Percentiles rank a stretch among this genome's conserved stretches.
Conservation (phyloP, 1,139 yeast species). For the Taphrina confusa region DNA sequence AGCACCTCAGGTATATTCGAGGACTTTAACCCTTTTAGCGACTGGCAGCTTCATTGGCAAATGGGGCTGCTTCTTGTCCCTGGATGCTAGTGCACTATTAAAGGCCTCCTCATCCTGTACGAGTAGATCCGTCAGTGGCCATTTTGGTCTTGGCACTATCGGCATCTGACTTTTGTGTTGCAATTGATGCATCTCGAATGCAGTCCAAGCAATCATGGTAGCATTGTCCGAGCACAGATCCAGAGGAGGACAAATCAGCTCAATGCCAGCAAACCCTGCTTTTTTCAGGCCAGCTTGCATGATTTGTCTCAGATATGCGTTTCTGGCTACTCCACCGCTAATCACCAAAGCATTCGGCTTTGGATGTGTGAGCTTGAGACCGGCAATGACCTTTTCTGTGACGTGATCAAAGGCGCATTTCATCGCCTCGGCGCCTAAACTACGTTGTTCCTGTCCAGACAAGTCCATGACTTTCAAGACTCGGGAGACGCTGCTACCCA, state of each 20-base stretch:
- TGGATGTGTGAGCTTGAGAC: neutral
- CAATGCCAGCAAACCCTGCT: conserved; percentile 5
- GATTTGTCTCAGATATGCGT: conserved; percentile 34
- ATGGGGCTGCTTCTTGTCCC: conserved; percentile 23
- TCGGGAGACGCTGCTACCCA: conserved; percentile 31
- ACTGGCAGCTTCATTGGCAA: conserved; percentile 11
- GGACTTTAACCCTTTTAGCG: neutral
- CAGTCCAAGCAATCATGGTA: conserved; percentile 97
- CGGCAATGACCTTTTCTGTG: conserved; percentile 22
- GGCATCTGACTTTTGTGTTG: conserved; percentile 1
- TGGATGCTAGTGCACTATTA: neutral
- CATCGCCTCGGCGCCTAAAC: conserved; percentile 36
- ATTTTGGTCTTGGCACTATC: conserved; percentile 28
- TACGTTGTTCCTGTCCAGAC: conserved; percentile 19
- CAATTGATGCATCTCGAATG: conserved; percentile 61
- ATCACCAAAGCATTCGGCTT: conserved; percentile 31
- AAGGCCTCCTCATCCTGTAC: conserved; percentile 14
- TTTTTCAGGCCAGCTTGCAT: conserved; percentile 11
- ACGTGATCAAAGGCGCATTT: conserved; percentile 37
- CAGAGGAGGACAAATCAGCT: conserved; percentile 60
- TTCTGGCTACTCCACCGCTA: conserved; percentile 39
- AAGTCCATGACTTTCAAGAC: conserved; percentile 11
- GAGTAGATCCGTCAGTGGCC: conserved; percentile 29
- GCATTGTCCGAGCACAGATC: conserved; percentile 91
- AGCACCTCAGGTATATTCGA: no score